A percentile compares a stretch with the other conserved stretches of the same genome.
Evolutionary conservation across 1,139 yeast genomes (phyloP).

Genomic region (Yamadazyma songkhlaensis): DNA sequence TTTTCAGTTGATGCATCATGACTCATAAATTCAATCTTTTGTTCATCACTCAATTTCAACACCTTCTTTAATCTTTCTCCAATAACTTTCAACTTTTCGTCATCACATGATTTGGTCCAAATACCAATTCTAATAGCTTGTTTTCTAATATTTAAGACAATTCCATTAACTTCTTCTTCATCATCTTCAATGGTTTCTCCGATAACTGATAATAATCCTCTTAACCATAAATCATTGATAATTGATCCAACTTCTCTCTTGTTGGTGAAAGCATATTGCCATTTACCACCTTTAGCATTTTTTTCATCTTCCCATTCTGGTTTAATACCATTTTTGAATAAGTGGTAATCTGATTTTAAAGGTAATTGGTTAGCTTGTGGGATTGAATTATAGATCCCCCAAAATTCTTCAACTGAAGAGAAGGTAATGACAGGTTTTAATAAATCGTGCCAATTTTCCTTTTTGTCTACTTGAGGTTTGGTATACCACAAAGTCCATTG

Average conservation of each 20-base stretch:
- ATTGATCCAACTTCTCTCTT: slow-evolving; percentile 57
- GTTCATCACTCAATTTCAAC: slow-evolving; percentile 64
- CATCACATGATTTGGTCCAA: slow-evolving; percentile 87
- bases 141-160: slow-evolving; percentile 85
- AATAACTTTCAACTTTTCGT: slow-evolving; percentile 58
- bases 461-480: slow-evolving; percentile 77
- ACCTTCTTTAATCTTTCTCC: slow-evolving; percentile 87
- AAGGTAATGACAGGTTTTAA: slow-evolving; percentile 92
- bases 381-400: slow-evolving; percentile 96
- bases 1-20: slow-evolving; percentile 54
- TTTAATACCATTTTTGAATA: slow-evolving; percentile 89
- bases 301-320: slow-evolving; percentile 98
- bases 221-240: slow-evolving; percentile 90
- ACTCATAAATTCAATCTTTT: slow-evolving; percentile 71
- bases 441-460: slow-evolving; percentile 90
- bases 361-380: slow-evolving; percentile 94
- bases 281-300: slow-evolving; percentile 91
- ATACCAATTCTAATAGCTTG: slow-evolving; percentile 82
- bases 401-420: slow-evolving; percentile 92
- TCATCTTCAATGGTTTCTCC: slow-evolving; percentile 95
- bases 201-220: slow-evolving; percentile 84
- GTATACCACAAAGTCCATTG: slow-evolving; percentile 99
- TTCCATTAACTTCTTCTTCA: slow-evolving; percentile 90
- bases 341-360: slow-evolving; percentile 88
- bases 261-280: slow-evolving; percentile 73